Base-by-base conservation (phyloP, 129 eudicot genomes). In the Saposhnikovia divaricata region DNA sequence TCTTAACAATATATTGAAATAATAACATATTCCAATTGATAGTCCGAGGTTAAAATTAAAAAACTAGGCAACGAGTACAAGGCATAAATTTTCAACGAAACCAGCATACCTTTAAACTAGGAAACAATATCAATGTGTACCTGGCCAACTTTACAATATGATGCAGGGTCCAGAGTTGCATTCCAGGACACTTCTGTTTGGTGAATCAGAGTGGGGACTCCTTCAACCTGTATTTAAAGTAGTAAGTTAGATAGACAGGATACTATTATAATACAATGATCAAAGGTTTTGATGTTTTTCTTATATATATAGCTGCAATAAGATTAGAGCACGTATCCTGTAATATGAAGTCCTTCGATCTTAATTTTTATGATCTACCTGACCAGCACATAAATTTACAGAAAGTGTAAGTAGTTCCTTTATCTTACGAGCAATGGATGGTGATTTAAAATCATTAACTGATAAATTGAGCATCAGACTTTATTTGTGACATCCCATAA, bases 151-250 rank as follows among this genome's bases (percentile, higher is more conserved):
- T 90, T 89, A 66, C 90, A 92, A 78, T 82, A 85, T 31, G 91
- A 45, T 50, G 84, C 80, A 42, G 94, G 90, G 83, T 92, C 70
- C n/a, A 83, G 86, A 74, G 97, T 86, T 78, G 86, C 87, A 80
- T 92, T 96, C 97, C 99, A 90, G 9, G 97, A 92, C 44, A 95
- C 96, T 86, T 95, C 99, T 74, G 99, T 85, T 82, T 90, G 93
- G 84, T 95, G 96, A 63, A 95, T 90, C 51, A 95, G 81, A 39
- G 97, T 93, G 16, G 97, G 91, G 57, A 95, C 99, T 74, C 96
- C 96, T 85, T 92, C 97, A 78, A 95, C 90, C 99, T 95, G 85
- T 48, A 84, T 72, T 69, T 5, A 43, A 31, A 63, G 37, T 47
- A 27, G 38, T 47, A 65, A 50, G 46, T 75, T 18, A 78, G 2